These are phyloP conservation scores for Zea luxurians DNA, from an alignment of 176 grass and related monocot species.

Conservation along the genomic window DNA sequence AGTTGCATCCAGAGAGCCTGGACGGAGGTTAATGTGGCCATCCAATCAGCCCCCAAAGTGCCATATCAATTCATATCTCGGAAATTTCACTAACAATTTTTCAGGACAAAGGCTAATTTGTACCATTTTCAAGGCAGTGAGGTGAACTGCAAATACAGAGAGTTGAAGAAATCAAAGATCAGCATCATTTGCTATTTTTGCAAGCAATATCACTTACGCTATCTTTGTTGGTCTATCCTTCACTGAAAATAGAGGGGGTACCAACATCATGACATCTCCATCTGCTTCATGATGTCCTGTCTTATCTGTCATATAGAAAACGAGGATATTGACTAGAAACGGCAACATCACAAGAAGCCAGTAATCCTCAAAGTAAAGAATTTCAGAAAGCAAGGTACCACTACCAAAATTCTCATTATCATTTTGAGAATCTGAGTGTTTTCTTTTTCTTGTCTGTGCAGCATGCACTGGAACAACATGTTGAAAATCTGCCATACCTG, in stretches of 20 bases:
- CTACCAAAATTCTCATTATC: slow-evolving; percentile 36
- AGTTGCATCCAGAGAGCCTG: too few relatives aligned
- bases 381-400: slow-evolving; percentile 26
- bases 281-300: slow-evolving; percentile 46
- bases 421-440: slow-evolving; percentile 33
- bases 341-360: slow-evolving; percentile 29
- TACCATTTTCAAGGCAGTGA: not conserved
- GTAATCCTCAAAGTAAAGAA: slow-evolving; percentile 17
- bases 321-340: slow-evolving; percentile 17
- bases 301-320: slow-evolving; percentile 44
- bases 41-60: too few relatives aligned
- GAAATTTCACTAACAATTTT: slow-evolving; percentile 16
- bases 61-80: not conserved
- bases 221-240: slow-evolving; percentile 84
- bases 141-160: slow-evolving; percentile 10
- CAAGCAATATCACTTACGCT: slow-evolving; percentile 59
- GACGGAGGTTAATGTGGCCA: too few relatives aligned
- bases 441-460: slow-evolving; percentile 66
- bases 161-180: slow-evolving; percentile 17
- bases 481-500: slow-evolving; percentile 91
- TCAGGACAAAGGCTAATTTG: not conserved
- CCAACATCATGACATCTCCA: slow-evolving; percentile 84
- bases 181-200: slow-evolving; percentile 2
- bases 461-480: slow-evolving; percentile 77
- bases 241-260: slow-evolving; percentile 76